Evolutionary conservation across 345 rosid species (phyloP), one percentile per base, ranked within the genome.

Genomic region (Salix suchowensis): DNA sequence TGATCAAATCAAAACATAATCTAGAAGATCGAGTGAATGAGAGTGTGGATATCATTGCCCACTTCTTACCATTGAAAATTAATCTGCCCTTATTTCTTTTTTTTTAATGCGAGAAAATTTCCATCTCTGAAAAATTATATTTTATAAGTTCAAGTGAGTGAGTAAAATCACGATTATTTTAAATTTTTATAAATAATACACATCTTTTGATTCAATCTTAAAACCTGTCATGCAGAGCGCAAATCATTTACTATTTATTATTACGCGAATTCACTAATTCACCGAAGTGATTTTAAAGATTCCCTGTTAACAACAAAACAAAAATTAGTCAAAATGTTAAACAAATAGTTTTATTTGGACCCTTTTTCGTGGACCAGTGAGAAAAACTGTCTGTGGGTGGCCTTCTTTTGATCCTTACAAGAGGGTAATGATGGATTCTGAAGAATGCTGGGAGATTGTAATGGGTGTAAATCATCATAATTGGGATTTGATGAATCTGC

Each of bases 391-490:
- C 23, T 9, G 39, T 30, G 26, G 74, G 30, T 70, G 68, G 79
- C 28, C 9, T 48, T 54, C 32, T 61, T 52, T 83, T 71, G 60
- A 42, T 50, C 61, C 34, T 58, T 58, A 24, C 24, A 32, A 23
- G 16, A 48, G 67, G 46, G 72, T 69, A 77, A 85, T 85, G 54
- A 82, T 80, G 77, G 46, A 34, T 36, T 42, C 62, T 65, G 62
- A 70, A 71, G 77, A 74, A 54, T 23, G 66, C 6, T 40, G 26
- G 69, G 65, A 69, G 62, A 84, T 61, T 68, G 72, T 77, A 71
- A 81, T 86, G 46, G 73, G 78, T 73, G 48, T 52, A 32, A 28
- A 78, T 70, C 28, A 62, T 82, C 46, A 83, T 79, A 61, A 46
- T 55, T 76, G 65, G 21, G 70, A 24, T 5, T 66, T 40, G 74